Conservation (phyloP, 352 stramenopile genomes). For the Phytophthora colocasiae region DNA sequence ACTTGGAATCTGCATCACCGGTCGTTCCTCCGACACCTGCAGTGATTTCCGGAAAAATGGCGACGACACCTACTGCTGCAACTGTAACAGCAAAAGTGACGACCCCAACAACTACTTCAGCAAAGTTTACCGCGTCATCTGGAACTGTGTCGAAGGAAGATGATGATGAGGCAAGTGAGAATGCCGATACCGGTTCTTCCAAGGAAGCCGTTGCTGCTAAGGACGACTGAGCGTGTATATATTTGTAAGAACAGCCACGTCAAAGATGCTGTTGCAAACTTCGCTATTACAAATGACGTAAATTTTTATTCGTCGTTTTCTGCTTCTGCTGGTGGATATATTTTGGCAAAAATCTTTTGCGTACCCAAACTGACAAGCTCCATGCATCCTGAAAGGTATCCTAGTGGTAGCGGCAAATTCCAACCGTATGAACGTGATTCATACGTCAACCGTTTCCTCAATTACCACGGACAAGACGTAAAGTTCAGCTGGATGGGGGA, state of each 20-base stretch:
- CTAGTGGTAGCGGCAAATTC: background rate
- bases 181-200: background rate
- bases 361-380: conserved; percentile 1
- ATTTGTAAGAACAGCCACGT: conserved; percentile 5
- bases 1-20: conserved; percentile 4
- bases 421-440: no score
- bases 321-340: background rate
- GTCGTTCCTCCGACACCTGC: conserved; percentile 24
- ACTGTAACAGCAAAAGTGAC: conserved; percentile 5
- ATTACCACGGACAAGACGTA: background rate
- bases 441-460: background rate
- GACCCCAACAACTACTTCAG: conserved; percentile 1
- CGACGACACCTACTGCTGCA: conserved; percentile 25
- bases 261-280: background rate
- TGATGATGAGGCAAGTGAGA: conserved; percentile 4
- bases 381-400: background rate
- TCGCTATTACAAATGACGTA: background rate
- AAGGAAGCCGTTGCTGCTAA: conserved; percentile 9
- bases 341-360: background rate
- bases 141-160: background rate
- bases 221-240: conserved; percentile 24
- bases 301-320: background rate
- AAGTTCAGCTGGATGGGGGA: background rate
- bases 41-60: conserved; percentile 18
- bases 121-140: background rate